Base-by-base conservation (phyloP, 768 basidiomycete species). In the Pulveroboletus ravenelii region DNA sequence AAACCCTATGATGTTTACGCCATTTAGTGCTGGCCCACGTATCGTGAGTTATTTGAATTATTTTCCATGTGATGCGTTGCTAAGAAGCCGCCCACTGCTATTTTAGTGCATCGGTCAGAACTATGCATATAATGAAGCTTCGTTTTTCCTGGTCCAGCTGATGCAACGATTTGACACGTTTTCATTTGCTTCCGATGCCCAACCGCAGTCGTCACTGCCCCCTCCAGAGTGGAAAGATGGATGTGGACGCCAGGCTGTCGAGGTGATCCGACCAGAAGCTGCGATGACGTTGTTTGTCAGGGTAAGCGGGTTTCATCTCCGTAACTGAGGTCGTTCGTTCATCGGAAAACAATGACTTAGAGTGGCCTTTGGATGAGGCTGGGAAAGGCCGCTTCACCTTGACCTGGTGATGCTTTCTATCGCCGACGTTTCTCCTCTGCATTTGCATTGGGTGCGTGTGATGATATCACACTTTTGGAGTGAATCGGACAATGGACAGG, bases 51-150 rank as follows among this genome's bases (percentile, higher is more conserved):
- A 41, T n/a, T 41, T 10, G 31, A 3, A 41, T 29, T 20, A 32
- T 41, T 15, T 32, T 30, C 43, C 40, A 47, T 23, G 49, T 51
- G 55, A 48, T 37, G 23, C 30, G 15, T 49, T 37, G n/a, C 54
- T 57, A 39, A 55, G 54, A 55, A 13, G 34, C 41, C 54, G 51
- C 56, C 52, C 54, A 55, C 45, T 45, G 35, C 59, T 44, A 20
- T 43, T 51, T 32, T 14, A 87, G 84, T 87, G 85, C 57, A 65
- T 87, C 17, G 83, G 83, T 10, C 82, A 85, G 62, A 82, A 86
- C 58, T 87, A 87, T 51, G 87, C 86, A 6, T 84, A 84, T 59
- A 87, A 87, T 62, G 82, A 88, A 67, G 80, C 81, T 42, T 80
- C 83, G n/a, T 88, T 79, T 60, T 80, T 88, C 66, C 76, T 88